Evolutionary conservation across 2,329 filamentous ascomycete genomes (phyloP), one percentile per base, ranked within the genome.

Genomic region (Xenosphaeropsis pyriputrescens): DNA sequence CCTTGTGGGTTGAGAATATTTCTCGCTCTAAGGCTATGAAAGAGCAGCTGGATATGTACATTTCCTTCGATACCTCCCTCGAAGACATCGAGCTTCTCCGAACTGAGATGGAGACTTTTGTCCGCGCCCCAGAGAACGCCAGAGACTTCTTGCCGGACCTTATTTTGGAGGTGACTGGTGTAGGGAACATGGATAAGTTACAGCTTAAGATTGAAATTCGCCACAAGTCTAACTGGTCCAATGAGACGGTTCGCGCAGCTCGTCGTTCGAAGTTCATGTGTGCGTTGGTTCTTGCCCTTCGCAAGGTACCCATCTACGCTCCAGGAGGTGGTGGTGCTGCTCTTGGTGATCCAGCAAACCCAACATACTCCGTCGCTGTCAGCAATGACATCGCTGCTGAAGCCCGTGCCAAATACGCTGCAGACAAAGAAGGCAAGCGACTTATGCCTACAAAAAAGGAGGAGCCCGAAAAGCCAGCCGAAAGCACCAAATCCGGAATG

Each of bases 181-280:
- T 96, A 26, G 81, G 79, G 31, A 80, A 88, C 51, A 76, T 93
- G 64, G 84, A 93, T 60, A 94, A 94, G 63, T 67, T 96, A 36
- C 72, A 82, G 49, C 72, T 98, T 39, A 76, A 77, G 50, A 68
- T 95, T 30, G 79, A 83, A 50, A 86, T 95, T 53, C 77, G 81
- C 52, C 86, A 96, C 68, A 96, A 96, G 63, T 85, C 79, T 41
- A 91, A 89, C 61, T 89, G 84, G 83, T 75, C 85, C 48, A 86
- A 95, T 58, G 89, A 94, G 48, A 69, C 73, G 1, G 70, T 95
- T 31, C 81, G 88, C 31, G 79, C 79, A 14, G 72, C 80, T 6
- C 77, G 88, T 37, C 78, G 89, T 43, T 93, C 83, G 56, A 96
- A 94, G 60, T 96, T 98, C 63, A 93, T 96, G 77, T 94, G 88